Conservation (phyloP, 1,284 basidiomycete genomes). For the Tylopilus orsonianus region DNA sequence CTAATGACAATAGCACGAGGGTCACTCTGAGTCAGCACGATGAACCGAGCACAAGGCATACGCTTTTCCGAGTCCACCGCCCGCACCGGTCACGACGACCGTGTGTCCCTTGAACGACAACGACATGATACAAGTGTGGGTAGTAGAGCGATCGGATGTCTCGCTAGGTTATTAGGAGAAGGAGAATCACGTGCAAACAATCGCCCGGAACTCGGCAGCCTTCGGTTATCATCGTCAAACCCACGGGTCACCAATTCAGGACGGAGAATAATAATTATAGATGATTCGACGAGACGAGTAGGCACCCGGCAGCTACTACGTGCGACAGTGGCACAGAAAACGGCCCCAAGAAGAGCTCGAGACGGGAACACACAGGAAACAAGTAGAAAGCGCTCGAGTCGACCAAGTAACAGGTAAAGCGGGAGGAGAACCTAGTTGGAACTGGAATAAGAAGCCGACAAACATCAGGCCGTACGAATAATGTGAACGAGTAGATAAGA, state of each 20-base stretch:
- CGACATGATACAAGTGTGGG: constrained; percentile 24
- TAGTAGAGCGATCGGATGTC: too few species aligned
- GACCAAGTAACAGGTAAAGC: constrained; percentile 16
- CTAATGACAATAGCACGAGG: constrained; percentile 41
- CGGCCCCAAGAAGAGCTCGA: constrained; percentile 22
- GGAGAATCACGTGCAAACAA: constrained; percentile 26
- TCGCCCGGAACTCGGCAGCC: not conserved
- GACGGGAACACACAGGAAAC: constrained; percentile 34
- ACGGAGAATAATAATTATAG: constrained; percentile 26
- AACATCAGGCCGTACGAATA: constrained; percentile 29
- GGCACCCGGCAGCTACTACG: constrained; percentile 37
- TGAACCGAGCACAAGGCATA: constrained; percentile 43
- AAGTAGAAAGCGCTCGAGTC: constrained; percentile 35
- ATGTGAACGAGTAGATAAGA: constrained; percentile 33
- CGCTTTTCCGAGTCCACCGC: constrained; percentile 91
- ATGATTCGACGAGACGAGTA: constrained; percentile 30
- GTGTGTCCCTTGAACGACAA: constrained; percentile 90
- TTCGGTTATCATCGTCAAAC: not conserved
- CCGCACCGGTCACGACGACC: constrained; percentile 93
- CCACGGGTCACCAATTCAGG: too few species aligned
- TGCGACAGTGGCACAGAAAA: constrained; percentile 35
- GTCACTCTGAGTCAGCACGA: not conserved
- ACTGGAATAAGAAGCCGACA: constrained; percentile 31
- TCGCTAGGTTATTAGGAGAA: constrained; percentile 1
- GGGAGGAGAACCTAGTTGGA: constrained; percentile 16